Evolutionary conservation across 192 early-diverging fungal species (phyloP).

Genomic region (Jimgerdemannia flammicorona): DNA sequence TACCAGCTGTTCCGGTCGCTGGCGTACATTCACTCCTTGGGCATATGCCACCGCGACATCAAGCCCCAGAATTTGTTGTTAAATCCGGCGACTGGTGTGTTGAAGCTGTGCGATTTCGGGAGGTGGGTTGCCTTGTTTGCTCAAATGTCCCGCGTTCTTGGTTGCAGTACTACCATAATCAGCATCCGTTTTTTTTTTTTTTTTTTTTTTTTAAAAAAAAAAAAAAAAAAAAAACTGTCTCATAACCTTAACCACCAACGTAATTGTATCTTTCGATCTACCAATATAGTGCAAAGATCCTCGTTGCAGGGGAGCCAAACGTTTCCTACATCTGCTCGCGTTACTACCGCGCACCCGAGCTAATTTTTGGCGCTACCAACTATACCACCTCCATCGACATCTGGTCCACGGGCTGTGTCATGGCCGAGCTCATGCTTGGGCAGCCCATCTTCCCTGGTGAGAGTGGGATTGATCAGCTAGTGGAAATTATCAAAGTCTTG

Average conservation of each 20-base stretch:
- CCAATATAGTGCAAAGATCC: slow-evolving; percentile 94
- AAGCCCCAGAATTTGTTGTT: slow-evolving; percentile 98
- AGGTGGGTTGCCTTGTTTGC: slow-evolving; percentile 43
- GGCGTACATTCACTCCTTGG: slow-evolving; percentile 94
- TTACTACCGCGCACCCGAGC: slow-evolving; percentile 95
- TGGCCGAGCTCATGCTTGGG: slow-evolving; percentile 93
- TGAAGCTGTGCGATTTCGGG: slow-evolving; percentile 99
- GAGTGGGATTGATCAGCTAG: slow-evolving; percentile 96
- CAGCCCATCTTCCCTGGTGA: slow-evolving; percentile 95
- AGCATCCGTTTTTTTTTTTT: no score
- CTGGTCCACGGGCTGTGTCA: slow-evolving; percentile 96
- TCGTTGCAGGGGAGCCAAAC: slow-evolving; percentile 94
- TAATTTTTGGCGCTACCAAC: slow-evolving; percentile 94
- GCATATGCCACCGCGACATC: slow-evolving; percentile 99
- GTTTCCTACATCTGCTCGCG: slow-evolving; percentile 98
- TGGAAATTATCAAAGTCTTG: slow-evolving; percentile 99
- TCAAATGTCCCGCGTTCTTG: no score
- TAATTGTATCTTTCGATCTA: no score
- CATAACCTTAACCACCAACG: no score
- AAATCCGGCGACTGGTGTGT: slow-evolving; percentile 83
- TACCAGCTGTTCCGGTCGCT: slow-evolving; percentile 97
- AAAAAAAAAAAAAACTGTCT: no score
- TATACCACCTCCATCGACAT: slow-evolving; percentile 90
- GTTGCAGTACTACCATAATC: no score
- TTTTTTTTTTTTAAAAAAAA: slow-evolving; percentile 3